Conservation (phyloP, 2,329 filamentous ascomycete species). For the Alternaria angustiovoidea region DNA sequence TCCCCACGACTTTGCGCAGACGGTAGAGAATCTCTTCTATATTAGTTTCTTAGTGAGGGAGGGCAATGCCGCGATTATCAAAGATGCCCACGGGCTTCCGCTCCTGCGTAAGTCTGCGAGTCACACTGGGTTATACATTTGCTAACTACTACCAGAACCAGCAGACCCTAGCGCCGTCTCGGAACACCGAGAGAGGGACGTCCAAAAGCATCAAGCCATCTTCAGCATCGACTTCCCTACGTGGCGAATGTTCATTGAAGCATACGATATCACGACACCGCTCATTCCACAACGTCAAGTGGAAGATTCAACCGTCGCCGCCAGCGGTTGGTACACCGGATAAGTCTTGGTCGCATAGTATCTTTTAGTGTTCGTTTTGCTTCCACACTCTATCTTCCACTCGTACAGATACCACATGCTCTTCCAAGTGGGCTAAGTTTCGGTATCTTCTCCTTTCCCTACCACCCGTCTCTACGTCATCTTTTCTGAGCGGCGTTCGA, state of each 20-base stretch:
- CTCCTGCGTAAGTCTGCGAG: constrained; percentile 72
- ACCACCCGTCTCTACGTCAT: not conserved
- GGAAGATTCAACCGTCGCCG: constrained; percentile 35
- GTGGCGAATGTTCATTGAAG: constrained; percentile 80
- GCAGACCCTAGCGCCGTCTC: constrained; percentile 59
- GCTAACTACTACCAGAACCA: constrained; percentile 47
- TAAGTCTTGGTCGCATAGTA: not conserved
- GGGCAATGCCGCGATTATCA: constrained; percentile 76
- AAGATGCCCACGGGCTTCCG: constrained; percentile 78
- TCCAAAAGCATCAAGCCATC: constrained; percentile 78
- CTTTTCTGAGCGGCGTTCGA: not conserved
- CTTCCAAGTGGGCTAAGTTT: not conserved
- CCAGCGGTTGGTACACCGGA: constrained; percentile 38
- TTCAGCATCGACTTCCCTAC: constrained; percentile 85
- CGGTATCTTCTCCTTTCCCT: not conserved
- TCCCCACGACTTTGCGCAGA: constrained; percentile 89
- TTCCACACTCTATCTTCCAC: not conserved
- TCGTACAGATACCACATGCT: not conserved
- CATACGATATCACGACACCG: constrained; percentile 77
- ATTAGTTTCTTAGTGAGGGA: constrained; percentile 93
- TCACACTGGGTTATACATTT: not conserved
- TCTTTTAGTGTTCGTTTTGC: no score
- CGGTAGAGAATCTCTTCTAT: constrained; percentile 96
- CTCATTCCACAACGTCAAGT: constrained; percentile 81
- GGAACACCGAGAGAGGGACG: constrained; percentile 62